Conservation (phyloP, 2,329 filamentous ascomycete genomes). For the Phialemonium atrogriseum region DNA sequence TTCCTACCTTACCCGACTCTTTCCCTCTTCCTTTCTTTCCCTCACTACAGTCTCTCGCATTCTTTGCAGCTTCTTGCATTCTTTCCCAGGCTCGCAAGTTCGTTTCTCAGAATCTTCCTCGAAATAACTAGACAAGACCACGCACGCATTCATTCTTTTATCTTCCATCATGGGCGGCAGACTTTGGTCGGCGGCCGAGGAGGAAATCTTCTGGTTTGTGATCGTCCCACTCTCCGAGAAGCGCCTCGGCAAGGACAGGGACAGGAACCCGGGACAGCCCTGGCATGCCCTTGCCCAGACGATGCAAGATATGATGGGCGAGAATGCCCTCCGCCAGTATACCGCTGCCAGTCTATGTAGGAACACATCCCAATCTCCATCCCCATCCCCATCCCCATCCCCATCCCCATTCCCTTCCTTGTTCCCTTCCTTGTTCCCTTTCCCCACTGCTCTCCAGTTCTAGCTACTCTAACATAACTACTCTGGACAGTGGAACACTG, state of each 20-base stretch:
- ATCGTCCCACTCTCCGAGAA: constrained; percentile 20
- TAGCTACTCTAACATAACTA: constrained; percentile 1
- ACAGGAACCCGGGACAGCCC: constrained; percentile 6
- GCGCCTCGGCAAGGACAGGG: constrained; percentile 9
- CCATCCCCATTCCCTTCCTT: no score
- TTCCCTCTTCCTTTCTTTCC: background rate
- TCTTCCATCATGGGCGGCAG: constrained; percentile 37
- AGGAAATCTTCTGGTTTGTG: constrained; percentile 37
- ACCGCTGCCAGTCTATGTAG: constrained; percentile 18
- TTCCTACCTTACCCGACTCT: background rate
- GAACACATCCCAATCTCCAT: no score
- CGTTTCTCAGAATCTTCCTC: no score
- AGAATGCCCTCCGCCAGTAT: constrained; percentile 15
- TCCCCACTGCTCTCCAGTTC: background rate
- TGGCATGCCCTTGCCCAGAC: constrained; percentile 13
- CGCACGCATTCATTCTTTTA: no score
- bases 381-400: no score
- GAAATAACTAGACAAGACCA: no score
- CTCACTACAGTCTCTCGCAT: background rate
- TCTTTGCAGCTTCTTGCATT: background rate
- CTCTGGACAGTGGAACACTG: constrained; percentile 21
- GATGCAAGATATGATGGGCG: constrained; percentile 15
- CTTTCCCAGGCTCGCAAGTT: background rate
- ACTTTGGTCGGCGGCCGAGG: constrained; percentile 39
- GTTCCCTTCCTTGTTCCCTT: background rate